phyloP scores from a whole-genome alignment of 306 rosid species.

The cucumber (Cucumis sativus) region Cucumber_9930_V3 NC_026660.2:21690001-21690500 shows the following conservation, averaged over 20 bases:
- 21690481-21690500: neutral
- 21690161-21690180: no score
- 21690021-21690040: neutral
- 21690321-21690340: constrained; percentile 32
- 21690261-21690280: neutral
- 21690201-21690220: no score
- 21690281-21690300: neutral
- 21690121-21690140: no score
- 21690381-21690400: constrained; percentile 59
- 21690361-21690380: constrained; percentile 67
- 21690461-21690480: neutral
- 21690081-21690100: neutral
- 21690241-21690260: neutral
- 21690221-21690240: no score
- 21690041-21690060: neutral
- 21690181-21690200: no score
- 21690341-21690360: constrained; percentile 70
- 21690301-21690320: constrained; percentile 37
- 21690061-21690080: neutral
- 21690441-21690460: constrained; percentile 36
- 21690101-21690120: no score
- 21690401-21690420: constrained; percentile 49
- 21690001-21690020: constrained; percentile 21
- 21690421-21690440: constrained; percentile 70
- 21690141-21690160: no score